Evolutionary conservation across 345 rosid species (phyloP), one percentile per base, ranked within the genome.

Genomic region (Salix koriyanagi): DNA sequence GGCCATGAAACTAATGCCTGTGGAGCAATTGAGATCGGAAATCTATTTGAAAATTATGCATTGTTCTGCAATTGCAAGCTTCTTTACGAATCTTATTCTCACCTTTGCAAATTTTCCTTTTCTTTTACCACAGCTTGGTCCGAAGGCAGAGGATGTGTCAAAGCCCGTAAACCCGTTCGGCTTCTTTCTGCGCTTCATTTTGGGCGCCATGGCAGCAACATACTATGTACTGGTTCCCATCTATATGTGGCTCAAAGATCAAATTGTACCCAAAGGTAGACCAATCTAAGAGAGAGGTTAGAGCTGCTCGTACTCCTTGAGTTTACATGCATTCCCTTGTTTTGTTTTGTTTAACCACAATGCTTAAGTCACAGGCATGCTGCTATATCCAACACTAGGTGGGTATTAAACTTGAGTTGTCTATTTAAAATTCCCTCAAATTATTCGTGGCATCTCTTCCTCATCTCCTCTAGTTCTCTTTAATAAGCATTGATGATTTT

Each of bases 211-310:
- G 84, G 97, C 98, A 0, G 95, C 90, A 54, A 78, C 93, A 1
- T 96, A 95, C 85, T 96, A 77, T 72, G 97, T 92, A 30, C 76
- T 96, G 83, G 83, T 96, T 77, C 97, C 99, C 0, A 88, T 93
- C 80, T 93, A 96, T 89, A 92, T 96, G 99, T 96, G 99, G 99
- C 69, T 96, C 82, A 96, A 96, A 83, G 97, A 93, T 87, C 90
- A 85, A 85, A 82, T 93, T 73, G 85, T 88, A 60, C 98, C 99
- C 32, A 85, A 92, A 88, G 98, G 90, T 41, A 86, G 74, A 79
- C 97, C 98, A 37, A 91, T 96, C 72, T 91, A 80, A 75, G 71
- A 69, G 54, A 34, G 72, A 39, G 30, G 58, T 44, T 28, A 19
- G 42, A 67, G 48, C 28, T 84, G 61, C 50, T 50, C 7, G 48